These are phyloP conservation scores for Rhodotorula sp. DNA, from an alignment of 1,284 basidiomycete genomes.

Conservation along the genomic window DNA sequence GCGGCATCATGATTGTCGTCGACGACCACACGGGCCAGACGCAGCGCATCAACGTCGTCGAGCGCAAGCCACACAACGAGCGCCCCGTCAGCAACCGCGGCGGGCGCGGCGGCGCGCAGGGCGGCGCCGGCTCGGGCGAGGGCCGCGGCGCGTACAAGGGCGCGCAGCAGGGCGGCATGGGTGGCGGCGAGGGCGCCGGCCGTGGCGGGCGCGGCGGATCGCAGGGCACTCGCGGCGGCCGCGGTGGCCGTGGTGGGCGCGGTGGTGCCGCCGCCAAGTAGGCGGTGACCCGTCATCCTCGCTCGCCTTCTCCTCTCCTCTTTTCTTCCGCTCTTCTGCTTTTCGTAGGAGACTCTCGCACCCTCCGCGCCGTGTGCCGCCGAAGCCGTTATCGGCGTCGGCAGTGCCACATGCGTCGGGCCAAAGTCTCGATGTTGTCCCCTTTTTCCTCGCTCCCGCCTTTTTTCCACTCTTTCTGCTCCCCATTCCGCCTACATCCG, in stretches of 20 bases:
- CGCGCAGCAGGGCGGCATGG: neutral
- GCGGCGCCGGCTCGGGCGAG: neutral
- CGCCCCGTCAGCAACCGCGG: slow-evolving; percentile 13
- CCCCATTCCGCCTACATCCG: neutral
- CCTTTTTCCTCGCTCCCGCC: neutral
- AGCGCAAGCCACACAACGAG: slow-evolving; percentile 33
- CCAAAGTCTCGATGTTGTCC: neutral
- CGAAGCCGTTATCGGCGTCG: no score
- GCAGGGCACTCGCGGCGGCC: neutral
- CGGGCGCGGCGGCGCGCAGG: neutral
- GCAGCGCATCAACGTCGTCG: slow-evolving; percentile 34
- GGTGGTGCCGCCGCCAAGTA: slow-evolving; percentile 9
- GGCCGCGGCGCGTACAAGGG: slow-evolving; percentile 1
- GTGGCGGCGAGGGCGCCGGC: neutral
- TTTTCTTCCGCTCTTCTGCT: neutral
- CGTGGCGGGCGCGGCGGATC: neutral
- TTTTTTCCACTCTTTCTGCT: neutral
- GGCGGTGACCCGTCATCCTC: neutral
- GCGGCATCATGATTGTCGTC: slow-evolving; percentile 56
- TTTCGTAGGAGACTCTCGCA: neutral
- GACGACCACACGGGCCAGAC: neutral
- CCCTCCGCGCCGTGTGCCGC: no score
- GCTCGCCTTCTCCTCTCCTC: neutral
- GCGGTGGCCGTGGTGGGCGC: neutral
- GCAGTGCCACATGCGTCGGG: no score